These are phyloP conservation scores for Mucor lusitanicus DNA, from an alignment of 371 early-diverging fungal genomes.

Conservation along the genomic window DNA sequence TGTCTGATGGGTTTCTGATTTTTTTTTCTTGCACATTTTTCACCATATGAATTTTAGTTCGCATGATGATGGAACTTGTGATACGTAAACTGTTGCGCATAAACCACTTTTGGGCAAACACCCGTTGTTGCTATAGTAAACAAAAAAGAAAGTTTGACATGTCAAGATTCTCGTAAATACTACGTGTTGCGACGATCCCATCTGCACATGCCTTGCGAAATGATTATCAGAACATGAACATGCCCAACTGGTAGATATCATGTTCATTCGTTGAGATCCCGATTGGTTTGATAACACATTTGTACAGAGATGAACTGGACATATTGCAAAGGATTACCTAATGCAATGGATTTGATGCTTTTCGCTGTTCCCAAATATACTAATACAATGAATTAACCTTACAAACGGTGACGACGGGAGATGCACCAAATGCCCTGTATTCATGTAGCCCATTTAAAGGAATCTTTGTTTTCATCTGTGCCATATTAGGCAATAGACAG, in stretches of 20 bases:
- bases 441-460: neutral
- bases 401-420: neutral
- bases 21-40: neutral
- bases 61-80: neutral
- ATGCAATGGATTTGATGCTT: neutral
- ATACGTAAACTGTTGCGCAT: neutral
- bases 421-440: neutral
- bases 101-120: too few relatives aligned
- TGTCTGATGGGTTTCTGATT: neutral
- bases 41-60: neutral
- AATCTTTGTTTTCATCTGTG: neutral
- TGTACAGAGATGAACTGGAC: neutral
- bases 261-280: neutral
- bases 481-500: neutral
- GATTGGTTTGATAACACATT: neutral
- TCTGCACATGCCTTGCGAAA: neutral
- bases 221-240: neutral
- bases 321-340: neutral
- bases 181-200: neutral
- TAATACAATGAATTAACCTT: neutral
- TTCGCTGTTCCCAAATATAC: neutral
- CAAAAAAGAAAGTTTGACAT: too few relatives aligned
- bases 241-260: neutral
- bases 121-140: too few relatives aligned
- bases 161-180: too few relatives aligned